Conservation (phyloP, 306 rosid genomes). For the Myrica gale region DNA sequence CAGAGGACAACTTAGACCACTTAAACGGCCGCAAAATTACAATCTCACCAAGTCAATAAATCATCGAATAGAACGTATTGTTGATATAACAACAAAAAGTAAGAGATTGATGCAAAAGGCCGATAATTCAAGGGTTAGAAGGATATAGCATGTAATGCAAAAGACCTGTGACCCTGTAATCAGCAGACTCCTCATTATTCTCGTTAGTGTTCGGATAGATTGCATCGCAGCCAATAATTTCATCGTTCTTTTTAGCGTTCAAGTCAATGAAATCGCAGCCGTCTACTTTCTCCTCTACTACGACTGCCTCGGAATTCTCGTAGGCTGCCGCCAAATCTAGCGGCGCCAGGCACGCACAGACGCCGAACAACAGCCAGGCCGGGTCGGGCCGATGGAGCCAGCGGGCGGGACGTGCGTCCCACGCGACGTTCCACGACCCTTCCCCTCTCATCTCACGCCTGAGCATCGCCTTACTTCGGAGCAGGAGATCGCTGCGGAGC, state of each 20-base stretch:
- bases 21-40: not conserved
- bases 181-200: constrained; percentile 37
- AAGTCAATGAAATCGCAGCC: constrained; percentile 9
- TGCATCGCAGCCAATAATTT: constrained; percentile 12
- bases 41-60: not conserved
- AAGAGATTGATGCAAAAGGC: not conserved
- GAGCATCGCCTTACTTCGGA: constrained; percentile 33
- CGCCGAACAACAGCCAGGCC: constrained; percentile 90
- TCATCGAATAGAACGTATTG: not conserved
- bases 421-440: constrained; percentile 92
- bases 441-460: constrained; percentile 67
- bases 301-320: not conserved
- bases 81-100: not conserved
- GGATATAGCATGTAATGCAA: not conserved
- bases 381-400: constrained; percentile 92
- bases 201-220: constrained; percentile 9
- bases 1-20: not conserved
- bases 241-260: constrained; percentile 24
- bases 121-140: not conserved
- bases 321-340: constrained; percentile 18
- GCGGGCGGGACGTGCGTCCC: constrained; percentile 89
- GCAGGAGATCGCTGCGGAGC: constrained; percentile 32
- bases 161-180: constrained; percentile 73
- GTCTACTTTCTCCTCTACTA: constrained; percentile 24
- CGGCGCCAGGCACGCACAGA: constrained; percentile 78